Evolutionary conservation across 2,329 filamentous ascomycete genomes (phyloP).

Genomic region (Achaetomium macrosporum): DNA sequence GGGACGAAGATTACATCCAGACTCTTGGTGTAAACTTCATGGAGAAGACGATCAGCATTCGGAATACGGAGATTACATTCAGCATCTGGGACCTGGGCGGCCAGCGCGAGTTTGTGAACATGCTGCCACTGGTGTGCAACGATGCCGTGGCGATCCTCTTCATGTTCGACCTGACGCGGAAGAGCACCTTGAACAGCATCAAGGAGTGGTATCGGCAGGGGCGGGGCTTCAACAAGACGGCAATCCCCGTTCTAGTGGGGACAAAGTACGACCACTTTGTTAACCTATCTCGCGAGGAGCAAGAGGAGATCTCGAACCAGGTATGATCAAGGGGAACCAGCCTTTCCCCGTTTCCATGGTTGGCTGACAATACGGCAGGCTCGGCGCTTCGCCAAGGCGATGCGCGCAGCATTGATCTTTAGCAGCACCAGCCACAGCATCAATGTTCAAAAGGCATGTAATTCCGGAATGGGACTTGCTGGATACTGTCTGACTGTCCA

Average conservation of each 20-base stretch:
- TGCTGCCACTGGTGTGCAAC: slow-evolving; percentile 98
- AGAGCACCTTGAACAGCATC: slow-evolving; percentile 97
- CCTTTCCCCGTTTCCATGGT: not conserved
- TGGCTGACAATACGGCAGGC: slow-evolving; percentile 51
- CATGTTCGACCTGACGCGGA: slow-evolving; percentile 98
- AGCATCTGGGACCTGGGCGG: slow-evolving; percentile 98
- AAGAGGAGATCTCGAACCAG: slow-evolving; percentile 97
- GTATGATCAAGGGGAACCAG: slow-evolving; percentile 40
- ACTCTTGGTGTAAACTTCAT: slow-evolving; percentile 99
- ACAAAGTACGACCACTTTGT: slow-evolving; percentile 99
- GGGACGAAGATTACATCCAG: slow-evolving; percentile 99
- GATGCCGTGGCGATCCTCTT: slow-evolving; percentile 97
- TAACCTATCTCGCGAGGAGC: slow-evolving; percentile 94
- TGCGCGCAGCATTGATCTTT: slow-evolving; percentile 96
- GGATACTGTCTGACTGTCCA: slow-evolving; percentile 5
- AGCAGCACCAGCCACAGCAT: slow-evolving; percentile 99
- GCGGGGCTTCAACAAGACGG: slow-evolving; percentile 97
- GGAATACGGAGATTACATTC: slow-evolving; percentile 99
- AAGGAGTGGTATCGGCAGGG: slow-evolving; percentile 99
- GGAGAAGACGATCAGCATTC: slow-evolving; percentile 99
- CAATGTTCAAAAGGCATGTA: slow-evolving; percentile 87
- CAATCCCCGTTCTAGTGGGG: slow-evolving; percentile 94
- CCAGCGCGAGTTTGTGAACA: slow-evolving; percentile 98
- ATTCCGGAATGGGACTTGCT: not conserved
- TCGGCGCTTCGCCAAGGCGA: slow-evolving; percentile 92